Conservation (phyloP, 1,284 basidiomycete species). For the Irpex sp. region DNA sequence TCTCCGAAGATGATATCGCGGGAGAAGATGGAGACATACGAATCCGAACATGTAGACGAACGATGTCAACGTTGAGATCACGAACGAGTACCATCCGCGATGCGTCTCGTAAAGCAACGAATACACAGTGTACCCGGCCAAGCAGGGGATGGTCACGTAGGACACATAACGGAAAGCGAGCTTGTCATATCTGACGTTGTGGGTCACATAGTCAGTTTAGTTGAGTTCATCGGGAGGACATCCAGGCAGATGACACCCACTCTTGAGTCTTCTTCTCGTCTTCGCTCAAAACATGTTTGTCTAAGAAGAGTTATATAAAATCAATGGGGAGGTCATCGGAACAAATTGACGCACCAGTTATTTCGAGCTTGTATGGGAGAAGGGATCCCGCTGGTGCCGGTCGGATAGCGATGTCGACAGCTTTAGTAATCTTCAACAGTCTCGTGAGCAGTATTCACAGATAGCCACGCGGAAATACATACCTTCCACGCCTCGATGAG, state of each 20-base stretch:
- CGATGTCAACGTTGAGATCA: conserved; percentile 81
- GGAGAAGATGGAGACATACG: conserved; percentile 43
- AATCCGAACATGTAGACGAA: conserved; percentile 98
- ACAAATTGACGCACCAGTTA: conserved; percentile 55
- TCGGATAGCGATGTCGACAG: conserved; percentile 76
- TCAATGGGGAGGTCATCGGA: neutral
- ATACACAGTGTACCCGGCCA: conserved; percentile 86
- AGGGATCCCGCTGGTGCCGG: conserved; percentile 52
- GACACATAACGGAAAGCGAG: conserved; percentile 90
- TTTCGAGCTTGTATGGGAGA: conserved; percentile 76
- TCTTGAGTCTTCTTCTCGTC: conserved; percentile 99
- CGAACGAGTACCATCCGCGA: conserved; percentile 92
- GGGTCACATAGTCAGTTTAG: conserved; percentile 8
- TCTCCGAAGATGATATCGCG: conserved; percentile 12
- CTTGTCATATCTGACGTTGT: conserved; percentile 61
- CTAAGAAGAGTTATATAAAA: conserved; percentile 30
- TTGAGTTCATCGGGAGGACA: conserved; percentile 18
- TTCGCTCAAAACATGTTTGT: conserved; percentile 89
- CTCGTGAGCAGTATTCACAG: neutral
- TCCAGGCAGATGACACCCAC: conserved; percentile 38
- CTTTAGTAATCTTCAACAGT: conserved; percentile 64
- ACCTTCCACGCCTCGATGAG: conserved; percentile 97
- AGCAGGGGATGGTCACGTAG: conserved; percentile 78
- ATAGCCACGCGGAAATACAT: conserved; percentile 11
- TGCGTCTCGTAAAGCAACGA: conserved; percentile 88